Conservation (phyloP, 768 basidiomycete genomes). For the Candolleomyces eurysporus region DNA sequence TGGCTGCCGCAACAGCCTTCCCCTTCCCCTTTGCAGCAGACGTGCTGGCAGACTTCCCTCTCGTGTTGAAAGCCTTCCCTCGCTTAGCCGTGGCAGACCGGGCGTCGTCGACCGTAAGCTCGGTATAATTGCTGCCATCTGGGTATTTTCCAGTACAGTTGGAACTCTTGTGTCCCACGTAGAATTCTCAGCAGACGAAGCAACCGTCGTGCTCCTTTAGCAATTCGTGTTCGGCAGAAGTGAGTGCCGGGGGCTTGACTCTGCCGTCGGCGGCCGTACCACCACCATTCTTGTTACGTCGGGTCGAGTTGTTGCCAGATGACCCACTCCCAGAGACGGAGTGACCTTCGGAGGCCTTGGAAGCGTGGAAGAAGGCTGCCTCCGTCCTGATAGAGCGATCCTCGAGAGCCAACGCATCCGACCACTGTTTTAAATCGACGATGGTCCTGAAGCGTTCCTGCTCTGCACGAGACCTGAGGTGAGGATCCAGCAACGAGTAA, state of each 20-base stretch:
- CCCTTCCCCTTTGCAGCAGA: conserved; percentile 14
- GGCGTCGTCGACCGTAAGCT: conserved; percentile 7
- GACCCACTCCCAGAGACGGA: not conserved
- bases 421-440: not conserved
- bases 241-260: conserved; percentile 8
- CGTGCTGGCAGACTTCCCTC: conserved; percentile 25
- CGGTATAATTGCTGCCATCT: not conserved
- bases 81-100: not conserved
- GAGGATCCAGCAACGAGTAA: not conserved
- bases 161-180: conserved; percentile 5
- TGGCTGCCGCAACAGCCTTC: not conserved
- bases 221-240: conserved; percentile 7
- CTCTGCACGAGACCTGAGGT: not conserved
- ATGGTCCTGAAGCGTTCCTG: not conserved
- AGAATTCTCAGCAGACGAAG: conserved; percentile 12
- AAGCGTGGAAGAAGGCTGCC: too few species aligned
- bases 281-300: not conserved
- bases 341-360: too few species aligned
- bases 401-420: not conserved
- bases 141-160: conserved; percentile 9
- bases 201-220: conserved; percentile 15
- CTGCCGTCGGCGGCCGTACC: not conserved
- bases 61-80: conserved; percentile 33
- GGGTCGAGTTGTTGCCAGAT: too few species aligned
- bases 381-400: too few species aligned